A percentile compares a stretch with the other conserved stretches of the same genome.
Conservation (phyloP, 2,329 filamentous ascomycete species). For the Lachnellula subtilissima region DNA sequence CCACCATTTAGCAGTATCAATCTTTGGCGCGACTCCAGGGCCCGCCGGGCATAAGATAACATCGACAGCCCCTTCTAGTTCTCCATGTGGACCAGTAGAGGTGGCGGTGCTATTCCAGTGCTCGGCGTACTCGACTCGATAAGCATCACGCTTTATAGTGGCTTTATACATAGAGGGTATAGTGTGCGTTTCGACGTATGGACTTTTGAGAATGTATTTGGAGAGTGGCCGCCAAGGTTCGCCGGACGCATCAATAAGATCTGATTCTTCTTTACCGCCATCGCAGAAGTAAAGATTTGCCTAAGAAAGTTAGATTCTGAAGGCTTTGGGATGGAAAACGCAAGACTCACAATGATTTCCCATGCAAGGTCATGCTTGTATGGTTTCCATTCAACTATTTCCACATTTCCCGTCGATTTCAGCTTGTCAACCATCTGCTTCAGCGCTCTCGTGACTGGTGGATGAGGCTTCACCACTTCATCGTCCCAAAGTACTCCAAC, state of each 20-base stretch:
- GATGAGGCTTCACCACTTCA: constrained; percentile 54
- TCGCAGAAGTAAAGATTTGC: constrained; percentile 51
- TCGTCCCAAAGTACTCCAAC: constrained; percentile 59
- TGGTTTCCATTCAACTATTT: constrained; percentile 52
- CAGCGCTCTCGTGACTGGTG: constrained; percentile 53
- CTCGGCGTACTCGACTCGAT: constrained; percentile 16
- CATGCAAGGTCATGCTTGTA: constrained; percentile 48
- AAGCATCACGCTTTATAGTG: constrained; percentile 36
- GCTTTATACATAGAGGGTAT: constrained; percentile 40
- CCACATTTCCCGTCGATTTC: constrained; percentile 38
- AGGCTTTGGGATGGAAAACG: constrained; percentile 4
- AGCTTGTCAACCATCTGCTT: constrained; percentile 49
- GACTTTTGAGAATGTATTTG: constrained; percentile 51
- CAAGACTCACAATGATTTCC: constrained; percentile 39
- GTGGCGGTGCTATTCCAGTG: constrained; percentile 30
- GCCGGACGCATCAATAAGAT: constrained; percentile 46
- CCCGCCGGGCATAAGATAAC: constrained; percentile 58
- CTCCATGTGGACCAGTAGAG: constrained; percentile 23
- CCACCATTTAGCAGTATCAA: constrained; percentile 51
- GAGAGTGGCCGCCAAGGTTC: constrained; percentile 57
- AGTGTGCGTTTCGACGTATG: constrained; percentile 38
- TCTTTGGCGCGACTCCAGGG: constrained; percentile 49
- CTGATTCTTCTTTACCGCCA: constrained; percentile 49
- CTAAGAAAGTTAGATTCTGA: constrained; percentile 5
- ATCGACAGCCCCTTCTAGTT: constrained; percentile 42